Evolutionary conservation across 139 green algal genomes (phyloP).

Genomic region (Astrephomene gubernaculifera): DNA sequence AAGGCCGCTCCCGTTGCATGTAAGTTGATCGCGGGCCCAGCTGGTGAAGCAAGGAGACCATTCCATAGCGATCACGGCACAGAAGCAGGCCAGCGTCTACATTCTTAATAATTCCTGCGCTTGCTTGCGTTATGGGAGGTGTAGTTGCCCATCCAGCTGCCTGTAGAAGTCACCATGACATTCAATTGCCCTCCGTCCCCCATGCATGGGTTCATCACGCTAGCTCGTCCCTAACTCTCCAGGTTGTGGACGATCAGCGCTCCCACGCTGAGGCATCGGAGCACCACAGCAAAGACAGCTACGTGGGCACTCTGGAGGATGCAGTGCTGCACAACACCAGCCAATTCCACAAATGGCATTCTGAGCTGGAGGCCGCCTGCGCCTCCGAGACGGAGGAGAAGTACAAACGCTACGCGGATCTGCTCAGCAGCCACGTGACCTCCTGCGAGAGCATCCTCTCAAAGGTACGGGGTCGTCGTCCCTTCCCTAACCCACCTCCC

Average conservation of each 20-base stretch:
- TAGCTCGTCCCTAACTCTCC: neutral
- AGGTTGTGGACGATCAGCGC: constrained; percentile 52
- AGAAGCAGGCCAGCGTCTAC: too few species aligned
- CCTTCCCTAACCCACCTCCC: neutral
- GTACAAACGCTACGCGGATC: constrained; percentile 82
- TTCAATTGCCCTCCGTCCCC: too few species aligned
- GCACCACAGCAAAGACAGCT: constrained; percentile 44
- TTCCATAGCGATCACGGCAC: too few species aligned
- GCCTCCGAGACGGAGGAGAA: constrained; percentile 88
- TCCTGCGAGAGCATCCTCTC: constrained; percentile 74
- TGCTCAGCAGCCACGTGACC: constrained; percentile 74
- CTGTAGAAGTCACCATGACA: neutral
- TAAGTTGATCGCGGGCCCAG: constrained; percentile 64
- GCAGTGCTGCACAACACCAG: constrained; percentile 81
- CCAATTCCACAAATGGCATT: constrained; percentile 93
- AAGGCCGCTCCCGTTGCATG: constrained; percentile 72
- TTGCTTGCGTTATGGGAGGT: too few species aligned
- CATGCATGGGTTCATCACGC: too few species aligned
- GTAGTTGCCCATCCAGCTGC: neutral
- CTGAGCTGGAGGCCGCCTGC: constrained; percentile 86
- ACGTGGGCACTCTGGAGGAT: constrained; percentile 74
- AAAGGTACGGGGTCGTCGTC: constrained; percentile 51
- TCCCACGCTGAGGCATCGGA: constrained; percentile 1
- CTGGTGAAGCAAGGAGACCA: too few species aligned
- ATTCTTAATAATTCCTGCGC: too few species aligned